Percentiles rank a stretch among this genome's conserved stretches.
Evolutionary conservation across 148 eudicot genomes (phyloP).

Genomic region (Chenopodium suecicum): DNA sequence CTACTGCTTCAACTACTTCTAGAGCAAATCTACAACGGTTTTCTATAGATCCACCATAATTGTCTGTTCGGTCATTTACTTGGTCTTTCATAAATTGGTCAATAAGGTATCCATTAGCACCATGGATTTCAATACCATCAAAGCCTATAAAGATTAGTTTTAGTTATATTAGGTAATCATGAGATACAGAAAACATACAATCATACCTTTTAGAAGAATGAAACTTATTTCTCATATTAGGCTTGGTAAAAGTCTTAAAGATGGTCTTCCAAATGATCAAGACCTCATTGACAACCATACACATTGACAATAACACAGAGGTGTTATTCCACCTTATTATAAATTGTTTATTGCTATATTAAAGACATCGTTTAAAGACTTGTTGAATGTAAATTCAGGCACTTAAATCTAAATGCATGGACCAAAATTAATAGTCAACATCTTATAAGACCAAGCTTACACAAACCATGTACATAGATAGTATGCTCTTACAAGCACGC

Average conservation of each 20-base stretch:
- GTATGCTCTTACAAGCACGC: no score
- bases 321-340: no score
- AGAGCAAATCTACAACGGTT: slow-evolving; percentile 40
- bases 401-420: no score
- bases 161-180: neutral
- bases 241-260: neutral
- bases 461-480: no score
- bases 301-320: neutral
- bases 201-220: no score
- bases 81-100: slow-evolving; percentile 44
- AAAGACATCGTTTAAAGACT: no score
- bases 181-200: neutral
- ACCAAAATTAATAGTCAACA: no score
- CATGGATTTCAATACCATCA: slow-evolving; percentile 51
- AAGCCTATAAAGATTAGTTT: slow-evolving; percentile 26
- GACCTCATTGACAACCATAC: neutral
- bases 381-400: no score
- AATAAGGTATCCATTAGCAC: slow-evolving; percentile 44
- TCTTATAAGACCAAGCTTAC: no score
- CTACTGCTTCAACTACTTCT: slow-evolving; percentile 39
- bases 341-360: no score
- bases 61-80: slow-evolving; percentile 40
- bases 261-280: neutral
- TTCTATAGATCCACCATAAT: slow-evolving; percentile 41
- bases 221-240: neutral